Evolutionary conservation across 345 rosid species (phyloP).

Genomic region (Aethionema arabicum): DNA sequence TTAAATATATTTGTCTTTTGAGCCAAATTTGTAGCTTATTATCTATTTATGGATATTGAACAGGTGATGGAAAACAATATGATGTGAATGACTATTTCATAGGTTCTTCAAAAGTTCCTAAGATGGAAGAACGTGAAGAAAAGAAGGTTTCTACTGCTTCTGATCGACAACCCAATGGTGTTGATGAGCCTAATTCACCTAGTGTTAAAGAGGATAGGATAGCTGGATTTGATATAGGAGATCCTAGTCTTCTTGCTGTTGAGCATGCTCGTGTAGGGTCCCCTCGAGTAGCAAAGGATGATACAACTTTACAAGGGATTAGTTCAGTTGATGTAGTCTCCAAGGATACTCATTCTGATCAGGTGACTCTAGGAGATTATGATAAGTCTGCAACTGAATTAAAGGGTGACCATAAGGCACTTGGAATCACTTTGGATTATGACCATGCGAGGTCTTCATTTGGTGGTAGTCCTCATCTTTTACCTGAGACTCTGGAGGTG

Average conservation of each 20-base stretch:
- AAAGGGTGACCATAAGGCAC: constrained; percentile 30
- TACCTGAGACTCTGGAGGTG: constrained; percentile 21
- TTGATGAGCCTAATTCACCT: constrained; percentile 19
- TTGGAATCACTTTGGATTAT: constrained; percentile 40
- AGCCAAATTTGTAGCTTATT: constrained; percentile 16
- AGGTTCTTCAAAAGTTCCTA: constrained; percentile 20
- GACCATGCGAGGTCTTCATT: constrained; percentile 39
- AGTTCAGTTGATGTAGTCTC: constrained; percentile 41
- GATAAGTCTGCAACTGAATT: constrained; percentile 38
- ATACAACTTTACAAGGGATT: constrained; percentile 35
- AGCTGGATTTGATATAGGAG: constrained; percentile 40
- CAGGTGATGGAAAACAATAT: constrained; percentile 36
- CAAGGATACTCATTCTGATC: constrained; percentile 75
- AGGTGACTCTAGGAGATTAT: constrained; percentile 68
- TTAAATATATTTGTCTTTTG: constrained; percentile 3
- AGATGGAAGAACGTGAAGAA: constrained; percentile 72
- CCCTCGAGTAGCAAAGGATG: constrained; percentile 27
- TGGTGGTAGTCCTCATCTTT: constrained; percentile 31
- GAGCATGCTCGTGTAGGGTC: constrained; percentile 32
- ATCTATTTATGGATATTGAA: constrained; percentile 5
- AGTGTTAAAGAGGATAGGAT: constrained; percentile 36
- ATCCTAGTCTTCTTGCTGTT: constrained; percentile 27
- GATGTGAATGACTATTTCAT: constrained; percentile 29
- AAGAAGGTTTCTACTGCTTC: constrained; percentile 41
- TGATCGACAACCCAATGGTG: constrained; percentile 21